Conservation (phyloP, 371 early-diverging fungal genomes). For the Funneliformis caledonium region DNA sequence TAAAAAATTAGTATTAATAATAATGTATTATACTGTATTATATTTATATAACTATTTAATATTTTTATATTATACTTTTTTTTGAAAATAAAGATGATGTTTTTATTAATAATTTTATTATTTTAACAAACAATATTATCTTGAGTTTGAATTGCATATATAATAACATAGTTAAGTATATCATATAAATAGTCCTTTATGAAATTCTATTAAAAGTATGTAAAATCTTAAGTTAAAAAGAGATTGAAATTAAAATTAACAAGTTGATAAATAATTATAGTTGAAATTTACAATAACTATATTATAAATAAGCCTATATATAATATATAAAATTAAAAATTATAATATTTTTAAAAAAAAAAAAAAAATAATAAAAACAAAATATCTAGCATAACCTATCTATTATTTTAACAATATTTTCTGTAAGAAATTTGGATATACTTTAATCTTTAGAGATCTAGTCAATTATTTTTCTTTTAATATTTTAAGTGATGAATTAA, state of each 20-base stretch:
- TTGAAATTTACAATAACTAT: constrained; percentile 13
- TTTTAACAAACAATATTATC: constrained; percentile 20
- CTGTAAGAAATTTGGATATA: too few species aligned
- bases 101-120: background rate
- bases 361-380: constrained; percentile 15
- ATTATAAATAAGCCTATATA: constrained; percentile 10
- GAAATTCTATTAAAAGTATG: background rate
- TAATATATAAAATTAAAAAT: background rate
- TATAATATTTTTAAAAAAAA: too few species aligned
- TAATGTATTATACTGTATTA: too few species aligned
- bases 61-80: background rate
- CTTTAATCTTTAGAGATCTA: background rate
- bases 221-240: constrained; percentile 10
- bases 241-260: background rate
- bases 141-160: background rate
- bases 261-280: constrained; percentile 11
- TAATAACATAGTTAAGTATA: constrained; percentile 1
- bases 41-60: too few species aligned
- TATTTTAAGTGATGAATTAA: background rate
- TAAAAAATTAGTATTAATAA: too few species aligned
- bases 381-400: constrained; percentile 15
- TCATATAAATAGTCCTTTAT: constrained; percentile 7
- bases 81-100: background rate
- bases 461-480: background rate
- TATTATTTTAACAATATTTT: too few species aligned